phyloP scores from a whole-genome alignment of 768 basidiomycete species.

The Boletus eberwhitei region DNA sequence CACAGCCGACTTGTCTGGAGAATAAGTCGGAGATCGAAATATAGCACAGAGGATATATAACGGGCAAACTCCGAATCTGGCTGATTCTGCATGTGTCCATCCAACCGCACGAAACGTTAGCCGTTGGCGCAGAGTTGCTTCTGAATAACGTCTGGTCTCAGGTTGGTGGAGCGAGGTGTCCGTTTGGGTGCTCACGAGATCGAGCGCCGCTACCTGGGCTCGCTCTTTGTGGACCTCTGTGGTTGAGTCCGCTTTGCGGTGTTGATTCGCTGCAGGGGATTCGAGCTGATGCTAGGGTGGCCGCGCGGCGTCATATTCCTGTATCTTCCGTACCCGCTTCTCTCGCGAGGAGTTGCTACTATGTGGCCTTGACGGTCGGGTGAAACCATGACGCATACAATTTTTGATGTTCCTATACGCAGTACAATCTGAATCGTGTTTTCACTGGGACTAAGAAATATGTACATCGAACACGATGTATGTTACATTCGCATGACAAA shows the following conservation, averaged over 20 bases:
- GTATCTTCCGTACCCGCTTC: conserved; percentile 63
- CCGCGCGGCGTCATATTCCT: conserved; percentile 76
- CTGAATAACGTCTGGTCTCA: conserved; percentile 62
- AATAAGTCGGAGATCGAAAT: conserved; percentile 26
- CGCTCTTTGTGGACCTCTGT: conserved; percentile 31
- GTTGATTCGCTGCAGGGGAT: conserved; percentile 47
- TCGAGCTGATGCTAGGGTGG: conserved; percentile 42
- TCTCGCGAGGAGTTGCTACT: conserved; percentile 28
- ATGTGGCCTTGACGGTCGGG: conserved; percentile 80
- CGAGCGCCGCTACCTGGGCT: conserved; percentile 36
- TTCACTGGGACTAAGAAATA: neutral
- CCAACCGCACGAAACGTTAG: conserved; percentile 67
- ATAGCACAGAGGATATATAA: conserved; percentile 26
- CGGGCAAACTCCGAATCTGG: conserved; percentile 20
- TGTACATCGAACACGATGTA: too few relatives aligned
- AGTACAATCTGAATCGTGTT: neutral
- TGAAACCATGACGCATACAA: conserved; percentile 80
- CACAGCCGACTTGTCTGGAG: conserved; percentile 11
- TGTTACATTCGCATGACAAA: too few relatives aligned
- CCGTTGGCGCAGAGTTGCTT: conserved; percentile 39
- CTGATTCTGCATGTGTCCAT: conserved; percentile 53
- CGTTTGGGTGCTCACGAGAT: conserved; percentile 50
- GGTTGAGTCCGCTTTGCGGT: conserved; percentile 49
- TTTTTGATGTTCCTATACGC: neutral
- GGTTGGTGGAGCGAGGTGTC: conserved; percentile 78